Conservation (phyloP, 495 filamentous ascomycete genomes). For the Hamigera avellanea region DNA sequence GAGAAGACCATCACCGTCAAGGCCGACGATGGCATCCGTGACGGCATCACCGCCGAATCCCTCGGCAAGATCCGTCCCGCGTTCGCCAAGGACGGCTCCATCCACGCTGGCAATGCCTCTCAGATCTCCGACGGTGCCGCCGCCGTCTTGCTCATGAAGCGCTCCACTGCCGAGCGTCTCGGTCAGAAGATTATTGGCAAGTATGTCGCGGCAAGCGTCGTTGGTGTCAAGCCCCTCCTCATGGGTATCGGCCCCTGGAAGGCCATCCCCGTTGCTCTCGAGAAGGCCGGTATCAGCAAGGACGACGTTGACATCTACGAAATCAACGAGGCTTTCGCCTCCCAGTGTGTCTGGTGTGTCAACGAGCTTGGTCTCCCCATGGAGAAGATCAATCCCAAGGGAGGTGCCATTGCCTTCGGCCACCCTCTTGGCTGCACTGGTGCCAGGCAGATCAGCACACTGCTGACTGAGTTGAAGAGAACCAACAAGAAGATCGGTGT, state of each 20-base stretch:
- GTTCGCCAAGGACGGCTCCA: constrained; percentile 83
- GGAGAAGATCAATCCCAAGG: constrained; percentile 89
- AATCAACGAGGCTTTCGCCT: constrained; percentile 99
- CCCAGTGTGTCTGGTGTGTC: constrained; percentile 87
- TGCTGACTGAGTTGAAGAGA: constrained; percentile 78
- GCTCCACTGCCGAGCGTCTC: constrained; percentile 77
- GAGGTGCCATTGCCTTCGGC: constrained; percentile 96
- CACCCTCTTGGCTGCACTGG: constrained; percentile 95
- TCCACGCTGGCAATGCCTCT: constrained; percentile 91
- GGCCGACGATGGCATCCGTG: constrained; percentile 78
- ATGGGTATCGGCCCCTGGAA: constrained; percentile 97
- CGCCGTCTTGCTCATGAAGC: constrained; percentile 91
- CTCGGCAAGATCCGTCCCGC: constrained; percentile 83
- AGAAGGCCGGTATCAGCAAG: constrained; percentile 74
- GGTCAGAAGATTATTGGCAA: constrained; percentile 86
- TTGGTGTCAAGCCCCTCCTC: constrained; percentile 82
- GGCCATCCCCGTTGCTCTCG: constrained; percentile 83
- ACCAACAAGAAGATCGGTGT: constrained; percentile 76
- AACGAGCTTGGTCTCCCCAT: constrained; percentile 72
- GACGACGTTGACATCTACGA: constrained; percentile 95
- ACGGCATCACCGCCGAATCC: constrained; percentile 75
- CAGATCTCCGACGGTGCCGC: constrained; percentile 96
- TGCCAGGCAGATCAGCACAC: constrained; percentile 81
- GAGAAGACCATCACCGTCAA: constrained; percentile 72
- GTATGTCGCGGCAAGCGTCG: constrained; percentile 71